phyloP scores from a whole-genome alignment of 2,329 filamentous ascomycete genomes.

The Phyllachora maydis region DNA sequence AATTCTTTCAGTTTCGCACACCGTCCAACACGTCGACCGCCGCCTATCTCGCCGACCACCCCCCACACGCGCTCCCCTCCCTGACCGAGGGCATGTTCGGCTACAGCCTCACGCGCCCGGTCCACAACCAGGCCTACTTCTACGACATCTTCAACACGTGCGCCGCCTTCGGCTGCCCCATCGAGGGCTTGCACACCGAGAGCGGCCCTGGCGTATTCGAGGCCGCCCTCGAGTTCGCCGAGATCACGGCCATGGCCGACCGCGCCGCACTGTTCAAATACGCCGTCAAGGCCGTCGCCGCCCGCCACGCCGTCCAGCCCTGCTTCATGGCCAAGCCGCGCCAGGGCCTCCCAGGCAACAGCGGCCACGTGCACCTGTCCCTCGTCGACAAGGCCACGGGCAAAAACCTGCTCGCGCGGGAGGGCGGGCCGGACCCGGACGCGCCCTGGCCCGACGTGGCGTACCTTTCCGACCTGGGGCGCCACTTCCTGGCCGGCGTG shows the following conservation, averaged over 20 bases:
- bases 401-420: conserved; percentile 67
- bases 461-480: conserved; percentile 67
- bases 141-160: conserved; percentile 74
- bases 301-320: conserved; percentile 76
- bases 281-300: conserved; percentile 72
- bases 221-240: conserved; percentile 78
- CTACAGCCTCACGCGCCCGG: conserved; percentile 70
- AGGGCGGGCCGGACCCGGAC: conserved; percentile 47
- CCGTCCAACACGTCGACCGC: conserved; percentile 52
- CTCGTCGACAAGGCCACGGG: conserved; percentile 61
- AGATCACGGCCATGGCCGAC: conserved; percentile 80
- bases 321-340: conserved; percentile 98
- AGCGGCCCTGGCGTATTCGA: conserved; percentile 89
- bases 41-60: conserved; percentile 51
- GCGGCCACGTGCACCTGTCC: conserved; percentile 88
- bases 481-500: conserved; percentile 82
- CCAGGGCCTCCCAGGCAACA: conserved; percentile 80
- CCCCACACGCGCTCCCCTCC: conserved; percentile 50
- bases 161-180: conserved; percentile 54
- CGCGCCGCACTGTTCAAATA: conserved; percentile 87
- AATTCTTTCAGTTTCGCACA: conserved; percentile 78
- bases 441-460: conserved; percentile 57
- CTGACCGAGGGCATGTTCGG: conserved; percentile 92
- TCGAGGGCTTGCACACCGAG: conserved; percentile 94
- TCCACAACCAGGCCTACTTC: conserved; percentile 84